Evolutionary conservation across 2,329 filamentous ascomycete species (phyloP).

Genomic region (Zymoseptoria tritici): DNA sequence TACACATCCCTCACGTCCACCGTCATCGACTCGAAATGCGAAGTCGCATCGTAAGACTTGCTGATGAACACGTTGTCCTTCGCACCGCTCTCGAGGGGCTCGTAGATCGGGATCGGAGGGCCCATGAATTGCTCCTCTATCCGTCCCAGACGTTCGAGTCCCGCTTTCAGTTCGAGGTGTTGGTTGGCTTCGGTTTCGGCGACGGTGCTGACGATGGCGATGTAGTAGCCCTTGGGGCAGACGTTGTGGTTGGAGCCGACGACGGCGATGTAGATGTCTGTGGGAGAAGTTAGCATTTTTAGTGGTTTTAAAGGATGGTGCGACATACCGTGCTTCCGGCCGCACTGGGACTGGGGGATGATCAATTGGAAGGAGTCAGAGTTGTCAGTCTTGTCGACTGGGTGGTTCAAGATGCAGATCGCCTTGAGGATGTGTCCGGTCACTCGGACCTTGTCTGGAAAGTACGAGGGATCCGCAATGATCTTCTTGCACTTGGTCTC

Average conservation of each 20-base stretch:
- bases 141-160: constrained; percentile 81
- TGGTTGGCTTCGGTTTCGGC: constrained; percentile 88
- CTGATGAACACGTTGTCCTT: constrained; percentile 94
- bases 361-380: constrained; percentile 89
- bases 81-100: constrained; percentile 73
- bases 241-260: constrained; percentile 96
- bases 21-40: constrained; percentile 90
- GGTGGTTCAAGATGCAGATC: constrained; percentile 96
- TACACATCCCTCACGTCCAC: constrained; percentile 97
- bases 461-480: constrained; percentile 93
- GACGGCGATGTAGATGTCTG: constrained; percentile 94
- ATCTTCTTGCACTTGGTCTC: constrained; percentile 95
- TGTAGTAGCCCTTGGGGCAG: constrained; percentile 97
- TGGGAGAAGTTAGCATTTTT: constrained; percentile 11
- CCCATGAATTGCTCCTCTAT: constrained; percentile 98
- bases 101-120: constrained; percentile 84
- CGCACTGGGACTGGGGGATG: constrained; percentile 95
- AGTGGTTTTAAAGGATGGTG: not conserved
- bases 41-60: constrained; percentile 96
- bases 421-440: constrained; percentile 88
- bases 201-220: constrained; percentile 96
- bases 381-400: constrained; percentile 80
- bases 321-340: constrained; percentile 80
- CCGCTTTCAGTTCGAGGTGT: constrained; percentile 87
- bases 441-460: constrained; percentile 79